Evolutionary conservation across 139 green algal genomes (phyloP).

Genomic region (Eudorina sp.): DNA sequence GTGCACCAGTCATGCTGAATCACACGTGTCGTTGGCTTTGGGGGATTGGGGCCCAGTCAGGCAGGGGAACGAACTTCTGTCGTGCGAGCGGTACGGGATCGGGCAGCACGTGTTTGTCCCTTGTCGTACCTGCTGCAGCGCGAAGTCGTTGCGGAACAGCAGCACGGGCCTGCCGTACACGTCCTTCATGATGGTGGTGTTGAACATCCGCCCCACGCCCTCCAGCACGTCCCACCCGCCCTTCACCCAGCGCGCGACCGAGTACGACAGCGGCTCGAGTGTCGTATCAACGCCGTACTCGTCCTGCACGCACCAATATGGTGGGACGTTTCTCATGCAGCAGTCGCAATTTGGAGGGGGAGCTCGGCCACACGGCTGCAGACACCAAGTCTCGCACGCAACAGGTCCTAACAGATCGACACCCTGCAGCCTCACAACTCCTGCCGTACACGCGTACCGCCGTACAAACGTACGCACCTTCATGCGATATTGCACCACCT

Average conservation of each 20-base stretch:
- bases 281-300: constrained; percentile 86
- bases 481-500: constrained; percentile 75
- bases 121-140: constrained; percentile 66
- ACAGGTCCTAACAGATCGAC: too few species aligned
- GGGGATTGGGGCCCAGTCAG: not conserved
- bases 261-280: constrained; percentile 78
- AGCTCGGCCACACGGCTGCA: too few species aligned
- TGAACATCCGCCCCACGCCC: constrained; percentile 79
- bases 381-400: too few species aligned
- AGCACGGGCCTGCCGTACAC: constrained; percentile 78
- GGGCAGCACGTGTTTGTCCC: not conserved
- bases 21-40: too few species aligned
- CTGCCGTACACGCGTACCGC: not conserved
- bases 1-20: too few species aligned
- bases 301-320: constrained; percentile 43
- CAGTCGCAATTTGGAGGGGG: not conserved
- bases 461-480: constrained; percentile 38
- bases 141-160: constrained; percentile 85
- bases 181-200: constrained; percentile 80
- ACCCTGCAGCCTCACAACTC: not conserved
- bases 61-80: too few species aligned
- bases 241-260: constrained; percentile 66
- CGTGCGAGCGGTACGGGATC: too few species aligned
- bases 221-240: constrained; percentile 75
- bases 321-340: not conserved